Base-by-base conservation (phyloP, 2,329 filamentous ascomycete species). In the Bipolaris gigantea region DNA sequence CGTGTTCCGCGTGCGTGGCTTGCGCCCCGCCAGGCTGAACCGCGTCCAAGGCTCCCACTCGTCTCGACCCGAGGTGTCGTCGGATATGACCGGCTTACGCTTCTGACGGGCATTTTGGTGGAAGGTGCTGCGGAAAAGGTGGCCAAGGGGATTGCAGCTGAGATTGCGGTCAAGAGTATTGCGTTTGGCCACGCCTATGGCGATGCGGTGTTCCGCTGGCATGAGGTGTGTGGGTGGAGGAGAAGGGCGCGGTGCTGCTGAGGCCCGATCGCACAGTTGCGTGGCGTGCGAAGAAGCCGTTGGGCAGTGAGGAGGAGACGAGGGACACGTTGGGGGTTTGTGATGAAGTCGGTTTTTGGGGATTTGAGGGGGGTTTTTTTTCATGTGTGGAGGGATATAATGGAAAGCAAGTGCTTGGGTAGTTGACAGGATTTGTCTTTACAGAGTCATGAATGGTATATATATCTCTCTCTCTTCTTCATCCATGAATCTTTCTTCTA, bases 101-200 rank as follows among this genome's bases (percentile, higher is more conserved):
- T 52, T 19, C n/a, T 52, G 15, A 52, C 49, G 0, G 49, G 49
- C 4, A 47, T 52, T 51, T 4, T 47, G 49, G n/a, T n/a, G 36
- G 4, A 13, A 4, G 15, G 5, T 3, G 36, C 36, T 3, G 46
- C 27, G 4, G 42, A 46, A 8, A 5, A 35, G n/a, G 49, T 52
- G 5, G 13, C 8, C 8, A 34, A 41, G 18, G 16, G 15, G 2
- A 47, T 19, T 2, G 49, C 42, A 2, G 25, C 47, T 4, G 42
- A 41, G 42, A 36, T 52, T 27, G 21, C 16, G 7, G 49, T 52
- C 4, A 27, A 36, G 18, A 52, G 42, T n/a, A 46, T 52, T 8
- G 43, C 42, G 7, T 41, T 36, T 30, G 49, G 49, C 15, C 27
- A 40, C 6, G 42, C 41, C 18, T 52, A 46, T 15, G 49, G 33